These are phyloP conservation scores for Boletus rubescentipes DNA, from an alignment of 768 basidiomycete species.

Conservation along the genomic window DNA sequence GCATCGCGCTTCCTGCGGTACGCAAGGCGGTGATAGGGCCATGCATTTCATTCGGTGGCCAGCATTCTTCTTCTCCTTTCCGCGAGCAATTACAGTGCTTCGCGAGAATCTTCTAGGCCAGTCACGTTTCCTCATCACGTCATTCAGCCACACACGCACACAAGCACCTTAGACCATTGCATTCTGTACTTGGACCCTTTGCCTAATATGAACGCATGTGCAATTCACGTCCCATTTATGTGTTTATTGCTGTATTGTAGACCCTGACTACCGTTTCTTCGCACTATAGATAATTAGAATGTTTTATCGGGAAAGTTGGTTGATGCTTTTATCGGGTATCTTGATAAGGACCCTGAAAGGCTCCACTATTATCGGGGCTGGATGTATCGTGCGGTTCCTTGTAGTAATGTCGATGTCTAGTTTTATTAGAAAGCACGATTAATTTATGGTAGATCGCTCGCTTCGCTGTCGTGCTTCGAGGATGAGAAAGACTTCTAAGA, in stretches of 20 bases:
- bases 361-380: too few relatives aligned
- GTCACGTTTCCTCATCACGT: background rate
- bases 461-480: too few relatives aligned
- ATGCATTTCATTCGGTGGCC: background rate
- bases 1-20: constrained; percentile 73
- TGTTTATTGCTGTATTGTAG: background rate
- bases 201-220: background rate
- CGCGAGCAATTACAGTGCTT: too few relatives aligned
- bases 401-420: too few relatives aligned
- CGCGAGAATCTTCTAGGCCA: background rate
- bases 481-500: too few relatives aligned
- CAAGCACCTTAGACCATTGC: background rate
- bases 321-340: too few relatives aligned
- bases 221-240: background rate
- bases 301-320: too few relatives aligned
- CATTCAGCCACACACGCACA: background rate
- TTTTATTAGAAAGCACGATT: background rate
- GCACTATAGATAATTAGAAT: background rate
- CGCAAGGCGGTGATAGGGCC: constrained; percentile 48
- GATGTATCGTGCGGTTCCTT: too few relatives aligned
- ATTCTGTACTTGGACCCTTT: background rate
- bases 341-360: too few relatives aligned
- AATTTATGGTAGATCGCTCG: background rate
- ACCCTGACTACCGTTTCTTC: background rate
- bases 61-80: background rate